Evolutionary conservation across 331 rosid species (phyloP).

Genomic region (Acacia pycnantha): DNA sequence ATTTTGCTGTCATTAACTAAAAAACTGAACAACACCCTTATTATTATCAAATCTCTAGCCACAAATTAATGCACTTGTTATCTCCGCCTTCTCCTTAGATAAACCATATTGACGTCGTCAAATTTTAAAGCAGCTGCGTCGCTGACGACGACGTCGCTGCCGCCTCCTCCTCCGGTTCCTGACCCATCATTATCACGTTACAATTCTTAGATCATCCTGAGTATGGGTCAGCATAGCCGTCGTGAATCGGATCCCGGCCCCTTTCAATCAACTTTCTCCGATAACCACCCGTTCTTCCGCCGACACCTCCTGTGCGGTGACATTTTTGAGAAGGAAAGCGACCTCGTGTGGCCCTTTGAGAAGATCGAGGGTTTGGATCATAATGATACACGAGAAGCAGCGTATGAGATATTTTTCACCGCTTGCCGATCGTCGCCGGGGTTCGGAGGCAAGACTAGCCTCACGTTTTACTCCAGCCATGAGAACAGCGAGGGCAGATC

Average conservation of each 20-base stretch:
- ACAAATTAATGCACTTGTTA: slow-evolving; percentile 32
- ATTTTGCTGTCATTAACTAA: slow-evolving; percentile 31
- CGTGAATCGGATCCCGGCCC: slow-evolving; percentile 62
- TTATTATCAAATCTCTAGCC: slow-evolving; percentile 14
- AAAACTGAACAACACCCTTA: not conserved
- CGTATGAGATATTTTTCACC: slow-evolving; percentile 93
- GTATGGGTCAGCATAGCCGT: slow-evolving; percentile 83
- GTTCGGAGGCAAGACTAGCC: slow-evolving; percentile 77
- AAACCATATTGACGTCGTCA: slow-evolving; percentile 18
- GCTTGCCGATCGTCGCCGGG: slow-evolving; percentile 92
- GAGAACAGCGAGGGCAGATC: slow-evolving; percentile 23
- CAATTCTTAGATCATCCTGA: not conserved
- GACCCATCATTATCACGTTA: not conserved
- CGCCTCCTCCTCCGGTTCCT: not conserved
- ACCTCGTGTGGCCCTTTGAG: slow-evolving; percentile 67
- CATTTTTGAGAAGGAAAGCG: slow-evolving; percentile 30
- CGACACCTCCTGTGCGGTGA: slow-evolving; percentile 1
- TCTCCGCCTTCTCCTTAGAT: slow-evolving; percentile 33
- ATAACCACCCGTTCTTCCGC: not conserved
- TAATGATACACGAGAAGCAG: slow-evolving; percentile 65
- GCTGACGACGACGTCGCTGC: not conserved
- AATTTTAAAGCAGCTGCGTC: not conserved
- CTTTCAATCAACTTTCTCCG: not conserved
- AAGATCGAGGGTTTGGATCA: slow-evolving; percentile 49
- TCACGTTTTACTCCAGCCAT: slow-evolving; percentile 57